Base-by-base conservation (phyloP, 345 rosid genomes). In the Salix caprea region DNA sequence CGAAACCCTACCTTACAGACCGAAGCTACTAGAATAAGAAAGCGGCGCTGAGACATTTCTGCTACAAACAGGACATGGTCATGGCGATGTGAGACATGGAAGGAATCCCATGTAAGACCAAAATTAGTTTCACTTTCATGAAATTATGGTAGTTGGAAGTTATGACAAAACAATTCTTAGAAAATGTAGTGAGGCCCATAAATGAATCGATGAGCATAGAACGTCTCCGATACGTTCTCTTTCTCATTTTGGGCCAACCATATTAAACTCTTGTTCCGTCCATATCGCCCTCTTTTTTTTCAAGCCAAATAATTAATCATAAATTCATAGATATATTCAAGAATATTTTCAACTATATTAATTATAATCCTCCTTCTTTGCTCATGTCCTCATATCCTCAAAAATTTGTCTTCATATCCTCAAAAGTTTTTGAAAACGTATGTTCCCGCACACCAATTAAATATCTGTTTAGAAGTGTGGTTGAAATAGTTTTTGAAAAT, bases 381-480 rank as follows among this genome's bases (percentile, higher is more conserved):
- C 60, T 54, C n/a, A n/a, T n/a, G n/a, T n/a, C n/a, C n/a, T 21
- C 2, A 54, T 21, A 54, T 54, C n/a, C 9, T 54, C n/a, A 7
- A 54, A 54, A 54, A 1, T 19, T 2, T 54, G n/a, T n/a, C 60
- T 54, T 21, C 2, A 54, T 21, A 54, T 54, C n/a, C 9, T 54
- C n/a, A 7, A 54, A 54, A 54, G 4, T 19, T 2, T 54, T 10
- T 54, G 1, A 54, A 1, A 39, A 21, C 9, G 11, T 4, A 7
- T 21, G 24, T 54, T 52, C 24, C 12, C 0, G 30, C 24, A 21
- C 3, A 10, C 23, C 2, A 19, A 9, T 19, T 19, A 4, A 32
- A 0, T 30, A 0, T 3, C 4, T 30, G 4, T 30, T 30, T 34
- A 4, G 5, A 34, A 34, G 6, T 34, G 0, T 0, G 0, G 6